Percentiles rank a stretch among this genome's conserved stretches.
These are phyloP conservation scores for Astrocystis sublimbata DNA, from an alignment of 495 filamentous ascomycete species.

Conservation along the genomic window DNA sequence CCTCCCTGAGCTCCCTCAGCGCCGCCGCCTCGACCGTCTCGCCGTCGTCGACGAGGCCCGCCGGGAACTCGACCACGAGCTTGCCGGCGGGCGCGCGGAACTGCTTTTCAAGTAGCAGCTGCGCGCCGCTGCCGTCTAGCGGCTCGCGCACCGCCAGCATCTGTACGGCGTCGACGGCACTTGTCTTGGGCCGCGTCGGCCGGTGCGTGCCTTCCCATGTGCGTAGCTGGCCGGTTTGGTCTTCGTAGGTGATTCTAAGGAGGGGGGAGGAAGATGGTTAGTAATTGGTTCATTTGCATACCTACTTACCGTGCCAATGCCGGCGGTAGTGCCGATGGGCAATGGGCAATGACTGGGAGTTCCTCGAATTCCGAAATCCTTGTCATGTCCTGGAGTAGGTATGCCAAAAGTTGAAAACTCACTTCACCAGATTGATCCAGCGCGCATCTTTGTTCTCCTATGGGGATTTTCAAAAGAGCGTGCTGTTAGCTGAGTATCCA, in stretches of 20 bases:
- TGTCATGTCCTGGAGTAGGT: too few species aligned
- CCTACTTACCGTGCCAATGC: neutral
- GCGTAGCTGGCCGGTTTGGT: slow-evolving; percentile 61
- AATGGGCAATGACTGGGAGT: too few species aligned
- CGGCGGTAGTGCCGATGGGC: too few species aligned
- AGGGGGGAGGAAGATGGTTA: neutral
- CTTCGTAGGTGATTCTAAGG: slow-evolving; percentile 62
- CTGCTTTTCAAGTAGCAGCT: slow-evolving; percentile 72
- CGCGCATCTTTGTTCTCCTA: slow-evolving; percentile 55
- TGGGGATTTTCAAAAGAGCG: neutral
- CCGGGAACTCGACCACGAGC: slow-evolving; percentile 71
- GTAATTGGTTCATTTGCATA: neutral
- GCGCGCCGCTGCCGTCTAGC: slow-evolving; percentile 30
- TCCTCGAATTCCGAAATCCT: too few species aligned
- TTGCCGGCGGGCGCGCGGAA: slow-evolving; percentile 74
- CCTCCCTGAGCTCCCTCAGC: slow-evolving; percentile 73
- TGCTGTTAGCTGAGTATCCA: neutral
- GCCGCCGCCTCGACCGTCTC: slow-evolving; percentile 71
- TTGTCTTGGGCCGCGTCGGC: slow-evolving; percentile 60
- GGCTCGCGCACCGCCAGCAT: slow-evolving; percentile 72
- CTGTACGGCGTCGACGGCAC: slow-evolving; percentile 73
- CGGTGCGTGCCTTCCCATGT: slow-evolving; percentile 72
- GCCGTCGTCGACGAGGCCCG: slow-evolving; percentile 71
- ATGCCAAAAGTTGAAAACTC: too few species aligned
- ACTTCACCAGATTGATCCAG: slow-evolving; percentile 64